Evolutionary conservation across 1,284 basidiomycete species (phyloP).

Genomic region (Athelia sp.): DNA sequence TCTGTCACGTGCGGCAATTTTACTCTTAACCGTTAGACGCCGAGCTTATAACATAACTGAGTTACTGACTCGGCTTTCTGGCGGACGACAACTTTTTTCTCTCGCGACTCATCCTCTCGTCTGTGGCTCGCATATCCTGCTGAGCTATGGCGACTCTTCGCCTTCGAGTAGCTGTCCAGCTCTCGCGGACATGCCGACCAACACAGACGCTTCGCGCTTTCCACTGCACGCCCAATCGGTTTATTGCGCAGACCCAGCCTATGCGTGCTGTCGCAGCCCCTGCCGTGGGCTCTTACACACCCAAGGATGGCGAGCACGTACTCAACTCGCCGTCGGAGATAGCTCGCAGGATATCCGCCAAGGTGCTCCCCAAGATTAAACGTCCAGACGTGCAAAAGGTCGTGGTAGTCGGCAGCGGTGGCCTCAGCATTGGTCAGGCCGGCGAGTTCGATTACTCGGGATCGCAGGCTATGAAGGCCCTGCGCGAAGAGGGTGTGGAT

Average conservation of each 20-base stretch:
- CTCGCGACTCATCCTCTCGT: no score
- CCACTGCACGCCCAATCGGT: neutral
- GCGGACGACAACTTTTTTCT: no score
- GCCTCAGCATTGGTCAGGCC: conserved; percentile 96
- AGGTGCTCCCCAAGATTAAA: conserved; percentile 83
- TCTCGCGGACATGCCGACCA: neutral
- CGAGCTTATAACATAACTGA: no score
- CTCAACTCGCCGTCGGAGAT: conserved; percentile 91
- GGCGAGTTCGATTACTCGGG: conserved; percentile 99
- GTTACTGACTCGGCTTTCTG: no score
- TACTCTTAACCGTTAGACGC: no score
- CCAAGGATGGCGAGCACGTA: conserved; percentile 74
- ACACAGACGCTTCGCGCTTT: neutral
- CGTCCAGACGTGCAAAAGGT: conserved; percentile 93
- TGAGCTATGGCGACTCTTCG: no score
- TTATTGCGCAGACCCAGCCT: conserved; percentile 14
- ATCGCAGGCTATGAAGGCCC: conserved; percentile 97
- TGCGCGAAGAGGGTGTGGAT: conserved; percentile 92
- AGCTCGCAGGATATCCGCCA: conserved; percentile 86
- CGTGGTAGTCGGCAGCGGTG: conserved; percentile 94
- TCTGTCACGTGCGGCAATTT: no score
- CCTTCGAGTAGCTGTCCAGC: no score
- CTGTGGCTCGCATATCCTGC: no score
- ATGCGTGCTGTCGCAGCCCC: conserved; percentile 71
- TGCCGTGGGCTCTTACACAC: conserved; percentile 69